Conservation (phyloP, 495 filamentous ascomycete species). For the Barbatosphaeria neglecta region DNA sequence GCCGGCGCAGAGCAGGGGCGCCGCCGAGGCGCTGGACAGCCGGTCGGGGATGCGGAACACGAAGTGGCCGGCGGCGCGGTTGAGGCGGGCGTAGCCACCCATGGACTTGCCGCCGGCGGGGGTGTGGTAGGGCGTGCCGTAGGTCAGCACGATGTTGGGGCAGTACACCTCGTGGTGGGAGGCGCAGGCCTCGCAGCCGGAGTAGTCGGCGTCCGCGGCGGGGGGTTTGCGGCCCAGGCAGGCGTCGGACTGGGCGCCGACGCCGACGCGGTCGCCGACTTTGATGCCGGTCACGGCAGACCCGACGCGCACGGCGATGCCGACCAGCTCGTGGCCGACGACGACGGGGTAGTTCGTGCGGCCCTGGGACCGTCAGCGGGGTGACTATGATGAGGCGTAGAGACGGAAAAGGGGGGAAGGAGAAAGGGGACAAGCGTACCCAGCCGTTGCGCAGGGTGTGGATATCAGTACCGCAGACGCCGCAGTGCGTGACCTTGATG, state of each 20-base stretch:
- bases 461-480: conserved; percentile 70
- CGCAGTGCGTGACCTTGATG: conserved; percentile 69
- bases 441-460: conserved; percentile 70
- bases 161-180: conserved; percentile 58
- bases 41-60: conserved; percentile 66
- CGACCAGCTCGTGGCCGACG: conserved; percentile 81
- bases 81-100: conserved; percentile 62
- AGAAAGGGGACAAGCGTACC: conserved; percentile 16
- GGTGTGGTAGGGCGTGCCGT: conserved; percentile 46
- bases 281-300: conserved; percentile 51
- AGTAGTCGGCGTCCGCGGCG: conserved; percentile 3
- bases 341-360: conserved; percentile 58
- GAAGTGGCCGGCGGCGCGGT: conserved; percentile 63
- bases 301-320: conserved; percentile 60
- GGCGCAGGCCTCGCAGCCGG: conserved; percentile 60
- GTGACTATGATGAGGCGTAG: not conserved
- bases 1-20: conserved; percentile 81
- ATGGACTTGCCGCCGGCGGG: conserved; percentile 47
- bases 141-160: conserved; percentile 50
- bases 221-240: conserved; percentile 39
- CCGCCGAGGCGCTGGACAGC: conserved; percentile 39
- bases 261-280: conserved; percentile 72
- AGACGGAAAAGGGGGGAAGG: not conserved
- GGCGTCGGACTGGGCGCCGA: conserved; percentile 66
- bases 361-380: conserved; percentile 22